A percentile compares a stretch with the other conserved stretches of the same genome.
These are phyloP conservation scores for Fusarium buxicola DNA, from an alignment of 2,329 filamentous ascomycete species.

Conservation along the genomic window DNA sequence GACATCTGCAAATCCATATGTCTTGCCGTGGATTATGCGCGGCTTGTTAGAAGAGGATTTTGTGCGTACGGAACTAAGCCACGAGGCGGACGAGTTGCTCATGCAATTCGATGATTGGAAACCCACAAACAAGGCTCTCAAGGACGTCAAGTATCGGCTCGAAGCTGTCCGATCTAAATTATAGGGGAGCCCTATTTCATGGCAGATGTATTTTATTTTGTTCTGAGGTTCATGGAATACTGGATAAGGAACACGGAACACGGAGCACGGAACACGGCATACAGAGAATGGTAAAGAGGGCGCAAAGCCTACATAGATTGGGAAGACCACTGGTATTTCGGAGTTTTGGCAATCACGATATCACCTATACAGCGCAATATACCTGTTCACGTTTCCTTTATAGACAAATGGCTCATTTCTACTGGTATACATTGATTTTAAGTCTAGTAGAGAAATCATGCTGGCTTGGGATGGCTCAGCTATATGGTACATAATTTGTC, in stretches of 20 bases:
- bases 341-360: slow-evolving; percentile 26
- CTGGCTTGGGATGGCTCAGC: slow-evolving; percentile 10
- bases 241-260: neutral
- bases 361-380: slow-evolving; percentile 19
- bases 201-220: neutral
- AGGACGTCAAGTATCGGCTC: slow-evolving; percentile 94
- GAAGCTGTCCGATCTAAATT: slow-evolving; percentile 92
- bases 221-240: neutral
- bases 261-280: slow-evolving; percentile 2
- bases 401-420: neutral
- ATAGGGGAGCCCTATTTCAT: slow-evolving; percentile 41
- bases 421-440: slow-evolving; percentile 26
- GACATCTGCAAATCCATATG: slow-evolving; percentile 80
- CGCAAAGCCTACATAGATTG: slow-evolving; percentile 20
- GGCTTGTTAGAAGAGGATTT: slow-evolving; percentile 92
- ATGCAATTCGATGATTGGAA: slow-evolving; percentile 94
- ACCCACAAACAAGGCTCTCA: slow-evolving; percentile 87
- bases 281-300: slow-evolving; percentile 11
- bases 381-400: neutral
- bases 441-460: slow-evolving; percentile 37
- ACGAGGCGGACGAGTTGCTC: slow-evolving; percentile 84
- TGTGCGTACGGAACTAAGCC: slow-evolving; percentile 82
- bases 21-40: slow-evolving; percentile 95
- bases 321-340: slow-evolving; percentile 10
- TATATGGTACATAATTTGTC: slow-evolving; percentile 35